Percentiles rank a stretch among this genome's conserved stretches.
Evolutionary conservation across 2,329 filamentous ascomycete species (phyloP).

Genomic region (Teratosphaeria zuluensis): DNA sequence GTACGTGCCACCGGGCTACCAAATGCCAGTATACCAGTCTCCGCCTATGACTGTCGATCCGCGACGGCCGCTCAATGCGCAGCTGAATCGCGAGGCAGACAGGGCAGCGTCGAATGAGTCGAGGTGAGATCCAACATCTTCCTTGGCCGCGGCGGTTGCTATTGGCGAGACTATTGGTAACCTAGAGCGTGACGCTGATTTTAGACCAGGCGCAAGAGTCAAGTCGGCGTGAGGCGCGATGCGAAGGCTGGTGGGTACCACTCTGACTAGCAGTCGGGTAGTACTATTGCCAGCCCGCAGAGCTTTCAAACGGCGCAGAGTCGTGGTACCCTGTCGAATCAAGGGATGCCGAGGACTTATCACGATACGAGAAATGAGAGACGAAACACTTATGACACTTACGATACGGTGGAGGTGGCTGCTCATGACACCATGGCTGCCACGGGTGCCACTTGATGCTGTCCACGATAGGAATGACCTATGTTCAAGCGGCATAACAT

Average conservation of each 20-base stretch:
- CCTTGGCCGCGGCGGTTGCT: not conserved
- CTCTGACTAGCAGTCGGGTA: conserved; percentile 2
- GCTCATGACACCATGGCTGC: not conserved
- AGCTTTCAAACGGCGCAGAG: not conserved
- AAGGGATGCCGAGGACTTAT: not conserved
- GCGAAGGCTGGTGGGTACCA: not conserved
- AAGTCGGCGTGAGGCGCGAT: not conserved
- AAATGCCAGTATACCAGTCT: not conserved
- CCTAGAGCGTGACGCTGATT: not conserved
- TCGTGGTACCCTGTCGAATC: not conserved
- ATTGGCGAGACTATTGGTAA: not conserved
- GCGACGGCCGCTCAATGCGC: conserved; percentile 7
- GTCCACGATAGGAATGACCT: not conserved
- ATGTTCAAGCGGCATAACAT: not conserved
- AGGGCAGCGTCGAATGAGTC: not conserved
- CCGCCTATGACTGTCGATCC: conserved; percentile 3
- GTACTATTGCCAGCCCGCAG: not conserved
- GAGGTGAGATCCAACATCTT: conserved; percentile 5
- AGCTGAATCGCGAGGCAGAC: not conserved
- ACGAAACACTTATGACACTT: not conserved
- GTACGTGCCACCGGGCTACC: conserved; percentile 11
- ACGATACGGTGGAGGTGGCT: not conserved
- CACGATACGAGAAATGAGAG: not conserved
- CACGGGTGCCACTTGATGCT: not conserved
- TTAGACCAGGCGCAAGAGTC: not conserved